Evolutionary conservation across 495 filamentous ascomycete species (phyloP).

Genomic region (Halenospora varia): DNA sequence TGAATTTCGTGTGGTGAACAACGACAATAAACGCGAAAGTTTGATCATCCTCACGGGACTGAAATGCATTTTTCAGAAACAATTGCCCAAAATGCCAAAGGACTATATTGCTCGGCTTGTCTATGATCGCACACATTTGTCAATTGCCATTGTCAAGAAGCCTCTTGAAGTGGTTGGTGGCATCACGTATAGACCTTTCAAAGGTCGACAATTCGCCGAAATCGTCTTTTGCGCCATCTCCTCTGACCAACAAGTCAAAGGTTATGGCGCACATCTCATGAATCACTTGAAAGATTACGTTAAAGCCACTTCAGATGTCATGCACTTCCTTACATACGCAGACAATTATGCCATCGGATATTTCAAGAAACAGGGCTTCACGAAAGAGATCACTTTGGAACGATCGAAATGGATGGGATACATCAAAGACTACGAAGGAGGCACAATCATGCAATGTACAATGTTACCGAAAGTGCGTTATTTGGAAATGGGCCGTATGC

Average conservation of each 20-base stretch:
- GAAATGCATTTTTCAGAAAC: slow-evolving; percentile 98
- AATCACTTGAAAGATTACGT: slow-evolving; percentile 98
- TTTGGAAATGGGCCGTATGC: slow-evolving; percentile 89
- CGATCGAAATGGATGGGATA: slow-evolving; percentile 97
- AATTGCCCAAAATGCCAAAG: slow-evolving; percentile 98
- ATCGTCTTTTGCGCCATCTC: slow-evolving; percentile 99
- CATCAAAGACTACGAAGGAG: slow-evolving; percentile 99
- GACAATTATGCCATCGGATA: slow-evolving; percentile 99
- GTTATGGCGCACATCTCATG: slow-evolving; percentile 97
- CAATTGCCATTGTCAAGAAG: slow-evolving; percentile 96
- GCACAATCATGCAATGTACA: slow-evolving; percentile 98
- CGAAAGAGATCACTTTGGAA: slow-evolving; percentile 94
- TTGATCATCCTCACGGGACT: slow-evolving; percentile 92
- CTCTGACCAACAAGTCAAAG: slow-evolving; percentile 97
- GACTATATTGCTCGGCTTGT: slow-evolving; percentile 97
- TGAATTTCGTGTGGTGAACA: slow-evolving; percentile 97
- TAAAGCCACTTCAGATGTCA: slow-evolving; percentile 91
- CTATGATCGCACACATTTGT: slow-evolving; percentile 93
- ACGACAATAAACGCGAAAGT: slow-evolving; percentile 82
- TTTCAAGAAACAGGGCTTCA: slow-evolving; percentile 99
- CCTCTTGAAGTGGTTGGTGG: slow-evolving; percentile 92
- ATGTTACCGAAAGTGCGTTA: slow-evolving; percentile 96
- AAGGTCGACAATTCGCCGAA: slow-evolving; percentile 88
- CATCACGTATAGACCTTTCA: slow-evolving; percentile 96
- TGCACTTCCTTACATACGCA: slow-evolving; percentile 98